Evolutionary conservation across 2,329 filamentous ascomycete genomes (phyloP).

Genomic region (Alternaria arborescens): DNA sequence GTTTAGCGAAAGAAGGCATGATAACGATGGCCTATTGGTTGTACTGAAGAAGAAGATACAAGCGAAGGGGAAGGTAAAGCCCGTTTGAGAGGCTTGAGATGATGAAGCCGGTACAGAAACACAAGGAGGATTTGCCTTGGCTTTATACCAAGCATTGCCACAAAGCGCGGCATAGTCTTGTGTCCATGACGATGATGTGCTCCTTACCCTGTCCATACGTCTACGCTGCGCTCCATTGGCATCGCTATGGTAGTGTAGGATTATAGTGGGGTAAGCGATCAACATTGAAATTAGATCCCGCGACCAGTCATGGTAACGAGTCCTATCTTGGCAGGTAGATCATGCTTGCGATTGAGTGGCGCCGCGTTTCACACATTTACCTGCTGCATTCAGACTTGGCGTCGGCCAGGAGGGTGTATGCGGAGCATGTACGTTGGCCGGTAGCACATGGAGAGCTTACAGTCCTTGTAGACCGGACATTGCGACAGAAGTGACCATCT

Average conservation of each 20-base stretch:
- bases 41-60: constrained; percentile 19
- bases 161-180: constrained; percentile 20
- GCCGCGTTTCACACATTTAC: constrained; percentile 29
- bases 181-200: constrained; percentile 17
- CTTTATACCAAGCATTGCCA: constrained; percentile 41
- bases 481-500: constrained; percentile 17
- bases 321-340: constrained; percentile 44
- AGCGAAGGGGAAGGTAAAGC: constrained; percentile 23
- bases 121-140: constrained; percentile 29
- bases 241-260: constrained; percentile 13
- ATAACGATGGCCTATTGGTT: constrained; percentile 14
- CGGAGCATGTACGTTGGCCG: constrained; percentile 4
- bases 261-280: constrained; percentile 26
- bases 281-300: constrained; percentile 37
- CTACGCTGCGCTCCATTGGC: constrained; percentile 16
- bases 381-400: constrained; percentile 39
- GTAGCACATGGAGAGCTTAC: constrained; percentile 9
- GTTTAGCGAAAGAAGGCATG: constrained; percentile 46
- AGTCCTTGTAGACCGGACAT: constrained; percentile 4
- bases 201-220: constrained; percentile 15
- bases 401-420: constrained; percentile 3
- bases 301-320: constrained; percentile 30
- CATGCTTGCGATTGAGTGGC: constrained; percentile 23
- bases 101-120: constrained; percentile 21
- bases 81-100: constrained; percentile 17